Conservation (phyloP, 805 yeast species). For the Wickerhamomyces pijperi region DNA sequence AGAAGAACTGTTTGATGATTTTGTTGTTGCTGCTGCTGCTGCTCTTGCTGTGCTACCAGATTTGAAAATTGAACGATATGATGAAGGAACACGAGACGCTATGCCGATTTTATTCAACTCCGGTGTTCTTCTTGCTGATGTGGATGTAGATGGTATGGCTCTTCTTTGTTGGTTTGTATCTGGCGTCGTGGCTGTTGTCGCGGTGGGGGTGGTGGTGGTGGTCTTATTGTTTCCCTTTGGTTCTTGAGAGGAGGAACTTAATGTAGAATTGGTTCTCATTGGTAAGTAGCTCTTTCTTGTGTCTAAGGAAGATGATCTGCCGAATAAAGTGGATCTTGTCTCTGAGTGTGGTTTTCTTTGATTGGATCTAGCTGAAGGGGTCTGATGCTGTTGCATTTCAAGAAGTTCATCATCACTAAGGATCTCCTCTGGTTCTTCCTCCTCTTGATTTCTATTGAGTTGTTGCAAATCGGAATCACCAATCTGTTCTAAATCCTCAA, state of each 20-base stretch:
- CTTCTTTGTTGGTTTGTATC: no score
- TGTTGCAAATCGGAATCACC: constrained; percentile 7
- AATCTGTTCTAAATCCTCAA: constrained; percentile 6
- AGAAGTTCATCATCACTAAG: not conserved
- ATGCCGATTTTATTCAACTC: not conserved
- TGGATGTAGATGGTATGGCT: not conserved
- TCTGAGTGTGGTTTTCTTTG: not conserved
- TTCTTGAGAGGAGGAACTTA: not conserved
- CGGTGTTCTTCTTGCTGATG: not conserved
- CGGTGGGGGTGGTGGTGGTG: no score
- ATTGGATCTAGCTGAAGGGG: not conserved
- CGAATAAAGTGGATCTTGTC: not conserved
- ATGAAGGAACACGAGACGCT: not conserved
- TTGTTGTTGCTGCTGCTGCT: no score
- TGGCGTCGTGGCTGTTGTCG: no score
- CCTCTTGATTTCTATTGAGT: not conserved
- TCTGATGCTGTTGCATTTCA: not conserved
- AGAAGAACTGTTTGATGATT: not conserved
- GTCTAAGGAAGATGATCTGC: no score
- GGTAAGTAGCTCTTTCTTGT: not conserved
- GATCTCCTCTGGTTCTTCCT: not conserved
- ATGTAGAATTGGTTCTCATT: not conserved
- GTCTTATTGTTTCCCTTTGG: not conserved
- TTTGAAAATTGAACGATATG: no score
- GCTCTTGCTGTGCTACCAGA: no score